Conservation (phyloP, 169 alveolate genomes). For the Plasmodium gaboni region DNA sequence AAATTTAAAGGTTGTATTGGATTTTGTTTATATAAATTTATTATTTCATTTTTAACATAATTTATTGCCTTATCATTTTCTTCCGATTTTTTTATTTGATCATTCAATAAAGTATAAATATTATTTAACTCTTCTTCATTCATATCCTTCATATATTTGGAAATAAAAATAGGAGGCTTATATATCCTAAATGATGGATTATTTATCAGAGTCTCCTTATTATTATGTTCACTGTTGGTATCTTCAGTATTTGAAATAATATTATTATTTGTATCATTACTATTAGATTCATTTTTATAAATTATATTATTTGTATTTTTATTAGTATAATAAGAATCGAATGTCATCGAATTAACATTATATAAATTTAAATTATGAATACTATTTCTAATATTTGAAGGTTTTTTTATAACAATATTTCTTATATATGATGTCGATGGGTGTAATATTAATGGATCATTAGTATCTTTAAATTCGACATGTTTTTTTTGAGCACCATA, state of each 20-base stretch:
- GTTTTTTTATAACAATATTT: slow-evolving; percentile 35
- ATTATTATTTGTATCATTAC: not conserved
- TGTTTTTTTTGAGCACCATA: not conserved
- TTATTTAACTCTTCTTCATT: slow-evolving; percentile 30
- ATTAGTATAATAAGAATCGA: slow-evolving; percentile 7
- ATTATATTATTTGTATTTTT: not conserved
- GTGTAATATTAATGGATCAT: slow-evolving; percentile 9
- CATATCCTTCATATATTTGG: not conserved
- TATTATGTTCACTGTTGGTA: not conserved
- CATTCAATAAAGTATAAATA: slow-evolving; percentile 15
- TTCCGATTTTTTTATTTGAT: not conserved
- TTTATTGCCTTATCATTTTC: slow-evolving; percentile 43
- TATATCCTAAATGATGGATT: not conserved
- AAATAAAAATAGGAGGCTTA: not conserved
- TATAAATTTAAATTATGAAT: slow-evolving; percentile 26
- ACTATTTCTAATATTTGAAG: slow-evolving; percentile 53
- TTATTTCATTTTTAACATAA: slow-evolving; percentile 40
- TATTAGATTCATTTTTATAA: not conserved
- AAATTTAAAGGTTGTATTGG: slow-evolving; percentile 16
- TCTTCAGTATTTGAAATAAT: not conserved
- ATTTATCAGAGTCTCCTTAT: not conserved
- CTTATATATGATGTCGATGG: slow-evolving; percentile 33
- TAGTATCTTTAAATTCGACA: slow-evolving; percentile 1
- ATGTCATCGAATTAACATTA: slow-evolving; percentile 56
- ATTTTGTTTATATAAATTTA: slow-evolving; percentile 22